phyloP scores from a whole-genome alignment of 1,284 basidiomycete species.

The Exobasidium rhododendri region DNA sequence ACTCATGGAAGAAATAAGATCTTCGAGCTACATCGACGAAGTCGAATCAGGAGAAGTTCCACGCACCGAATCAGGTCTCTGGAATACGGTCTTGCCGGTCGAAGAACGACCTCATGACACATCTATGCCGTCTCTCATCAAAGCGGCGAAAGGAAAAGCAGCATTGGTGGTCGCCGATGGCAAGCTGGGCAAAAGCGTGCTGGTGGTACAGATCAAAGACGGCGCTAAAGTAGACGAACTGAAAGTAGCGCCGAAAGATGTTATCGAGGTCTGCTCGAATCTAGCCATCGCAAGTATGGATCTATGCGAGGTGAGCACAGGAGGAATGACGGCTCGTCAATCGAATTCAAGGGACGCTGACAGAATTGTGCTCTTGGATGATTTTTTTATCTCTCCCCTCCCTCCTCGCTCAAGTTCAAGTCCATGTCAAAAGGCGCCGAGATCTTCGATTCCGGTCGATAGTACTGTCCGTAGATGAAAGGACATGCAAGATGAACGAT shows the following conservation, averaged over 20 bases:
- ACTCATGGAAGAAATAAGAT: constrained; percentile 4
- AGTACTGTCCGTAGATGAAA: no score
- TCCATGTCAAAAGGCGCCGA: background rate
- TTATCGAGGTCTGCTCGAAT: constrained; percentile 9
- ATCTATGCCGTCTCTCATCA: background rate
- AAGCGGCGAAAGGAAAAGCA: background rate
- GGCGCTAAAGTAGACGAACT: background rate
- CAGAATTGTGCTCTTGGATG: no score
- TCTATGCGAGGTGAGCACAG: constrained; percentile 5
- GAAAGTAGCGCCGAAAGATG: constrained; percentile 4
- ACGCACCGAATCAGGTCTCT: background rate
- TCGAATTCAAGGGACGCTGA: no score
- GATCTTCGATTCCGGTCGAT: background rate
- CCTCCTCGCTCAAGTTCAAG: background rate
- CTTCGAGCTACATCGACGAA: constrained; percentile 7
- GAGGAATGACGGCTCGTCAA: background rate
- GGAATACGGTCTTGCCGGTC: constrained; percentile 5
- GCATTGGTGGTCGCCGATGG: constrained; percentile 3
- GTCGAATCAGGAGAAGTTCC: constrained; percentile 4
- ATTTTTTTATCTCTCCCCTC: background rate
- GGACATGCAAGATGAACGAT: no score
- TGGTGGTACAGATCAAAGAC: constrained; percentile 1
- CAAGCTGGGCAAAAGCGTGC: background rate
- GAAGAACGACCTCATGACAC: background rate
- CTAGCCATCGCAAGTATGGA: constrained; percentile 1